Conservation (phyloP, 1,139 yeast species). For the Protomyces gravidus region DNA sequence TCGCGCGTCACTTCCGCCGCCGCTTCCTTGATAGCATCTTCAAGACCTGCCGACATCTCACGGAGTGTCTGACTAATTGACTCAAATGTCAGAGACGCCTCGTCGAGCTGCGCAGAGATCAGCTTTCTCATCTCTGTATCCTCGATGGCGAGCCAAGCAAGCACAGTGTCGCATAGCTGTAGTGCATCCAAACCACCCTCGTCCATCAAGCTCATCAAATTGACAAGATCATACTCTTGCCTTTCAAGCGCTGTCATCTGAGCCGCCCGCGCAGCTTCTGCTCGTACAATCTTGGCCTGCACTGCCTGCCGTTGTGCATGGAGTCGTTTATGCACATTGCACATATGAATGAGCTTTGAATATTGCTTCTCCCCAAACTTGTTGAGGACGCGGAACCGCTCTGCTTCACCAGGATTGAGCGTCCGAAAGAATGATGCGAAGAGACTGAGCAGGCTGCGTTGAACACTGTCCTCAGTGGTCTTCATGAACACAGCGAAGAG, state of each 20-base stretch:
- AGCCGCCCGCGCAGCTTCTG: constrained; percentile 12
- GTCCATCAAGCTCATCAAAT: constrained; percentile 36
- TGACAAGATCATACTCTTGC: constrained; percentile 33
- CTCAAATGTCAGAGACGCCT: background rate
- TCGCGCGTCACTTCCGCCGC: background rate
- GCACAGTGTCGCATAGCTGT: constrained; percentile 36
- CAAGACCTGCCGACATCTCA: background rate
- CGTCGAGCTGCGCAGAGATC: background rate
- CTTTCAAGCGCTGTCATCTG: constrained; percentile 31
- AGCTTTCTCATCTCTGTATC: constrained; percentile 28
- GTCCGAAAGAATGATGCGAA: constrained; percentile 37
- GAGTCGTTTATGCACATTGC: constrained; percentile 31
- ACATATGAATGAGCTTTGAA: constrained; percentile 34
- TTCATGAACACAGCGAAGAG: constrained; percentile 36
- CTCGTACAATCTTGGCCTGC: constrained; percentile 25
- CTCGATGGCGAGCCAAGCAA: constrained; percentile 40
- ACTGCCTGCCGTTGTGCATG: constrained; percentile 19
- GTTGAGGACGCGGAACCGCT: constrained; percentile 37
- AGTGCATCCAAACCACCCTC: constrained; percentile 36
- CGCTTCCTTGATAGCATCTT: constrained; percentile 4
- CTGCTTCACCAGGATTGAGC: constrained; percentile 38
- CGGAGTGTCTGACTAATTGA: background rate
- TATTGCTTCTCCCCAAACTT: constrained; percentile 37
- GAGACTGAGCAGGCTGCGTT: constrained; percentile 35
- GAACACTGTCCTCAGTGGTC: constrained; percentile 27